These are phyloP conservation scores for Carex myosuroides DNA, from an alignment of 176 grass and related monocot genomes.

Conservation along the genomic window DNA sequence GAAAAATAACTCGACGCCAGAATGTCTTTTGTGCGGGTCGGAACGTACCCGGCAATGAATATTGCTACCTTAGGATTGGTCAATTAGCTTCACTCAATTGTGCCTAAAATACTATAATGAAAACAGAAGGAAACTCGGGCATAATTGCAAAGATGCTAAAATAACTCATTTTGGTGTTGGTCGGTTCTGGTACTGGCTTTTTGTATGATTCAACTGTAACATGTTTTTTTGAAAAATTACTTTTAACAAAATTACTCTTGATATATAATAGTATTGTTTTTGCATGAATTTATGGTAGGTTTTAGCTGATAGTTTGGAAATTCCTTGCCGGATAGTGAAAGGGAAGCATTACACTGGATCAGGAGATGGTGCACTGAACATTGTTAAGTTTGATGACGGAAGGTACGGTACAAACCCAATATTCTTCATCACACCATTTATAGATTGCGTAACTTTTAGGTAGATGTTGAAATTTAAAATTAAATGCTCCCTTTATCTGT, in stretches of 20 bases:
- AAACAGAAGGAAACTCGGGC: not conserved
- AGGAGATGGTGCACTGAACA: constrained; percentile 82
- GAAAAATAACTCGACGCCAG: no score
- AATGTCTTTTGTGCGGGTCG: no score
- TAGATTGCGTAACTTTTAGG: not conserved
- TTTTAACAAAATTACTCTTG: not conserved
- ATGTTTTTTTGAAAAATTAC: not conserved
- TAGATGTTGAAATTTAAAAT: not conserved
- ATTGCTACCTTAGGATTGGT: not conserved
- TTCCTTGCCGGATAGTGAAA: constrained; percentile 90
- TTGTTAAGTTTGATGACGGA: constrained; percentile 78
- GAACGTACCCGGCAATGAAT: no score
- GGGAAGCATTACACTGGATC: constrained; percentile 93
- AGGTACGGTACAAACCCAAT: constrained; percentile 38
- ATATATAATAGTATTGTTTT: not conserved
- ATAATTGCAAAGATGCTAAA: not conserved
- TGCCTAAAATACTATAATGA: not conserved
- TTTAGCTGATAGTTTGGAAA: constrained; percentile 72
- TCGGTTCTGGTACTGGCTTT: not conserved
- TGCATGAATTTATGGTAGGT: constrained; percentile 38
- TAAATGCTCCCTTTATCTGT: not conserved
- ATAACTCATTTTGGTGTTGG: not conserved
- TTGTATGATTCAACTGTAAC: not conserved
- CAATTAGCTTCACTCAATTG: not conserved
- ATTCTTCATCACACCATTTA: not conserved